Base-by-base conservation (phyloP, 179 eudicot genomes). In the Silene vulgaris region DNA sequence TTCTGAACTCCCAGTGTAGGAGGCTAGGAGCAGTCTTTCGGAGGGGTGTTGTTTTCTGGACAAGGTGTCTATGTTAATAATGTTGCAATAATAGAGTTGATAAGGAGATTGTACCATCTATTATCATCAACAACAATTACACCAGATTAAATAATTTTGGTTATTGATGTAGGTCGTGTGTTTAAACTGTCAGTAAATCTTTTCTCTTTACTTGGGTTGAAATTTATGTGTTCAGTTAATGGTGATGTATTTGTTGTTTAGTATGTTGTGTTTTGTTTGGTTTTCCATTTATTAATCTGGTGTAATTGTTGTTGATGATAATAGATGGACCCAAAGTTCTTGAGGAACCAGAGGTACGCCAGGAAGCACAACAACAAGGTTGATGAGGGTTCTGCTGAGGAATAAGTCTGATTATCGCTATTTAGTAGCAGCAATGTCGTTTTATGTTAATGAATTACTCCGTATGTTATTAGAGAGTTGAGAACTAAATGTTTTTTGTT, bases 321-420 rank as follows among this genome's bases (percentile, higher is more conserved):
- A 7, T 61, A 93, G 98, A 93, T 93, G 98, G 98, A 93, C 81
- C 97, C 98, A 3, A 93, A 93, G 86, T 93, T 93, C 78, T 75
- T 93, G 87, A 92, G 97, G 91, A 92, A 91, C 86, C 97, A 92
- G 86, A 92, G 97, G 97, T 91, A 91, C 20, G 97, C 97, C 4
- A 89, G 97, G 91, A 93, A 93, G 90, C 97, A 93, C 84, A 93
- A 89, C 93, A 93, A 91, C 69, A 85, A 89, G 84, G 48, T 35
- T 26, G 92, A 81, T 1, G 97, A 87, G 56, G 66, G 69, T 8
- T 83, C 89, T 14, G 60, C 82, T n/a, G 88, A 72, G 60, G 87
- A 87, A 79, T 71, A 86, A 86, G 76, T 85, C 12, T 23, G 35
- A n/a, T 17, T 4, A 12, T 14, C 5, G 0, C 6, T 29, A 19